Percentiles rank a stretch among this genome's conserved stretches.
Evolutionary conservation across 345 rosid genomes (phyloP).

Genomic region (rapeseed (Brassica napus)): Da-Ae NC_063452.1:19353501-19354000

Average conservation of each 20-base stretch:
- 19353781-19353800: slow-evolving; percentile 85
- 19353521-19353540: slow-evolving; percentile 98
- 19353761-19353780: slow-evolving; percentile 84
- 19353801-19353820: neutral
- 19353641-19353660: slow-evolving; percentile 11
- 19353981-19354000: slow-evolving; percentile 45
- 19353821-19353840: neutral
- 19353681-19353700: slow-evolving; percentile 31
- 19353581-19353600: slow-evolving; percentile 99
- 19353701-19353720: slow-evolving; percentile 79
- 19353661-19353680: slow-evolving; percentile 3
- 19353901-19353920: slow-evolving; percentile 99
- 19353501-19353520: slow-evolving; percentile 97
- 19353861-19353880: slow-evolving; percentile 52
- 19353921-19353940: slow-evolving; percentile 99
- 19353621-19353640: slow-evolving; percentile 34
- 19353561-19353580: slow-evolving; percentile 92
- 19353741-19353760: slow-evolving; percentile 86
- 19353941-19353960: slow-evolving; percentile 93
- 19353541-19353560: slow-evolving; percentile 96
- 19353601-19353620: slow-evolving; percentile 98
- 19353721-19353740: slow-evolving; percentile 98
- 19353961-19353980: slow-evolving; percentile 92
- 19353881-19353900: slow-evolving; percentile 93
- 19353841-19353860: neutral